phyloP scores from a whole-genome alignment of 495 filamentous ascomycete genomes.

The Podospora fimiseda region DNA sequence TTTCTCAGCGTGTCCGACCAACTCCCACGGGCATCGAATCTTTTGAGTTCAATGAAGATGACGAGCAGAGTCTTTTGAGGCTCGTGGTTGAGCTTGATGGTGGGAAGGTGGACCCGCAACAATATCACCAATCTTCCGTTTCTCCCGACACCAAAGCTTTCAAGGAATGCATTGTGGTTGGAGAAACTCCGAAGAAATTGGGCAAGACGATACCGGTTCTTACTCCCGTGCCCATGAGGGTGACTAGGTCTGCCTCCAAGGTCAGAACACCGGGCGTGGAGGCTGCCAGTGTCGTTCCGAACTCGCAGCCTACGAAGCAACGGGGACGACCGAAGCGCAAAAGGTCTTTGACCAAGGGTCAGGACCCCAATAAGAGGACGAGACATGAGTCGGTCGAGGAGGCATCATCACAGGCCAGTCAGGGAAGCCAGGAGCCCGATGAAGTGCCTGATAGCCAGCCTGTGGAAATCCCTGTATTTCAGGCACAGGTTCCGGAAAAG shows the following conservation, averaged over 20 bases:
- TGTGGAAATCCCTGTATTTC: background rate
- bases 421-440: background rate
- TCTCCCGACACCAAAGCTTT: slow-evolving; percentile 21
- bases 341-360: slow-evolving; percentile 14
- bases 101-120: slow-evolving; percentile 19
- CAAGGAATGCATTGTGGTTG: slow-evolving; percentile 27
- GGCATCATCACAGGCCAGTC: no score
- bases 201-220: background rate
- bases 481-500: background rate
- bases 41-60: slow-evolving; percentile 37
- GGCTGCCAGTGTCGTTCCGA: background rate
- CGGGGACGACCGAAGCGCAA: slow-evolving; percentile 23
- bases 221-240: slow-evolving; percentile 2
- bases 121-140: slow-evolving; percentile 12
- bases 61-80: slow-evolving; percentile 40
- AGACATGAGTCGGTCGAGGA: slow-evolving; percentile 11
- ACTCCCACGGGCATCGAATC: slow-evolving; percentile 22
- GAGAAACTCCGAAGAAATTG: slow-evolving; percentile 12
- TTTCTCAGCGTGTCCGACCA: background rate
- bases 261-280: background rate
- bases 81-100: slow-evolving; percentile 42
- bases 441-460: slow-evolving; percentile 16
- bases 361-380: slow-evolving; percentile 16
- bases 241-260: slow-evolving; percentile 9
- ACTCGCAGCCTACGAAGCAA: slow-evolving; percentile 14